Evolutionary conservation across 345 rosid genomes (phyloP).

Genomic region (Passiflora organensis): DNA sequence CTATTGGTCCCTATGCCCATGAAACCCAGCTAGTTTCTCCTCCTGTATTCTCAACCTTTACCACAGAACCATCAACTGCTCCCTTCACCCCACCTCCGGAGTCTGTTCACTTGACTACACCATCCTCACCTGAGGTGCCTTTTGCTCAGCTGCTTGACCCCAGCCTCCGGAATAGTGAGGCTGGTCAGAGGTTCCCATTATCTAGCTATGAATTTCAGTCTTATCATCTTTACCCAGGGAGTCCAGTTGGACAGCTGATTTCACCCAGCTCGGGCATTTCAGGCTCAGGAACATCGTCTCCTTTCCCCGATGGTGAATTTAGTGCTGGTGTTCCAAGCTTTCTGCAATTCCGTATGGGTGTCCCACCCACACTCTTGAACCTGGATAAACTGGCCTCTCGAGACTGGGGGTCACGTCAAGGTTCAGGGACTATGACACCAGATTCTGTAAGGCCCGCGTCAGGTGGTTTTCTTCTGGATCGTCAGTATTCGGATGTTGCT

Average conservation of each 20-base stretch:
- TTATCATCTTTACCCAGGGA: conserved; percentile 85
- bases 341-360: conserved; percentile 51
- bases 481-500: conserved; percentile 25
- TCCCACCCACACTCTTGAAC: conserved; percentile 61
- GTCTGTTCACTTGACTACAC: conserved; percentile 74
- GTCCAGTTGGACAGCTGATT: conserved; percentile 83
- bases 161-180: conserved; percentile 30
- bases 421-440: conserved; percentile 51
- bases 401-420: conserved; percentile 38
- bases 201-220: conserved; percentile 66
- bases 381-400: conserved; percentile 41
- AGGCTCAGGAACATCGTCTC: conserved; percentile 86
- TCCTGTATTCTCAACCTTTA: conserved; percentile 84
- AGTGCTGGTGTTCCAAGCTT: conserved; percentile 32
- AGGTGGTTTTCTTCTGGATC: conserved; percentile 26
- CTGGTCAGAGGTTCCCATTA: conserved; percentile 39
- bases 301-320: conserved; percentile 70
- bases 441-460: conserved; percentile 40
- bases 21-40: conserved; percentile 94
- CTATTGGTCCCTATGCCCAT: conserved; percentile 88
- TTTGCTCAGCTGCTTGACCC: conserved; percentile 79
- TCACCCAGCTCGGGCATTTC: conserved; percentile 92
- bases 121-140: conserved; percentile 96
- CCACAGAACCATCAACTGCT: conserved; percentile 98
- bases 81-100: conserved; percentile 91